A percentile compares a stretch with the other conserved stretches of the same genome.
Conservation (phyloP, 805 yeast species). For the Phaffomyces opuntiae region DNA sequence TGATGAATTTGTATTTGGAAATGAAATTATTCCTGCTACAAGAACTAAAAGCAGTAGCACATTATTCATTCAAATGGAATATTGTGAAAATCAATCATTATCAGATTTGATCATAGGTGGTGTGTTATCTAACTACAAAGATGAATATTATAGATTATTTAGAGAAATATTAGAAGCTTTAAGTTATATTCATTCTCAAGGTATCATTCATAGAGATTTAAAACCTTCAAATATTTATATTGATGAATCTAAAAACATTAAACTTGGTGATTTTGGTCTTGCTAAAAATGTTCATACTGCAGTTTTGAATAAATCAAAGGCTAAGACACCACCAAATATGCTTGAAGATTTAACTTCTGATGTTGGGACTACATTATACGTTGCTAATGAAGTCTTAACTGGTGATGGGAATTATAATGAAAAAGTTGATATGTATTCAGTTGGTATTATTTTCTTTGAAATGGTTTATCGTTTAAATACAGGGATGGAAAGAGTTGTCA, state of each 20-base stretch:
- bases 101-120: constrained; percentile 72
- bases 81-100: constrained; percentile 91
- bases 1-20: too few species aligned
- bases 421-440: constrained; percentile 91
- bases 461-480: constrained; percentile 85
- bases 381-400: constrained; percentile 78
- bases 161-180: constrained; percentile 87
- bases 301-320: constrained; percentile 23
- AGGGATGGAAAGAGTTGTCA: constrained; percentile 86
- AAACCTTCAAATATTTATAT: constrained; percentile 95
- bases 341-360: constrained; percentile 81
- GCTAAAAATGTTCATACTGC: constrained; percentile 79
- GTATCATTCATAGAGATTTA: constrained; percentile 90
- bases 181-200: constrained; percentile 85
- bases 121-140: constrained; percentile 61
- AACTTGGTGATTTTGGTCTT: constrained; percentile 95
- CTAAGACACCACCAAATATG: constrained; percentile 20
- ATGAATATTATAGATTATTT: constrained; percentile 85
- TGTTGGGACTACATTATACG: constrained; percentile 90
- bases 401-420: constrained; percentile 78
- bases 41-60: constrained; percentile 46
- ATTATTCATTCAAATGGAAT: constrained; percentile 95
- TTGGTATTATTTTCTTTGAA: constrained; percentile 93
- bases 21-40: background rate
- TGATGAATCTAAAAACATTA: constrained; percentile 81